Percentiles rank a stretch among this genome's conserved stretches.
These are phyloP conservation scores for Tylopilus subfusipes DNA, from an alignment of 768 basidiomycete genomes.

Conservation along the genomic window DNA sequence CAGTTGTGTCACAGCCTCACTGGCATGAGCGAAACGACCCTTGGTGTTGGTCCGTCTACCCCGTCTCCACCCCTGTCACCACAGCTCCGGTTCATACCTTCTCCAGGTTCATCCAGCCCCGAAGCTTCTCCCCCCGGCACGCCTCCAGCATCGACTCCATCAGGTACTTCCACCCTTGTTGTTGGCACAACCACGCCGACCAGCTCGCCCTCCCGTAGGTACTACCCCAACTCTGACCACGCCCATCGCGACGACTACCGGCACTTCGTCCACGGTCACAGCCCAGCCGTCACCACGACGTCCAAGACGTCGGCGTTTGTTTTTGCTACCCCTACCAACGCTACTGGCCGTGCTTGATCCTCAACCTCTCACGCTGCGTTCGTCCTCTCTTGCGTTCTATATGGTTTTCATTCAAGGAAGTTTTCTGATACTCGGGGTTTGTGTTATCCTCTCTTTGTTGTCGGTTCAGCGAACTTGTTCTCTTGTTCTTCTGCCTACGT, in stretches of 20 bases:
- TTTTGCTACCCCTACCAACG: conserved; percentile 13
- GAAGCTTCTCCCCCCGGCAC: background rate
- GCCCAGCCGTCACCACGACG: conserved; percentile 27
- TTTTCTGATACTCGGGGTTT: no score
- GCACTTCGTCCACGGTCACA: conserved; percentile 4
- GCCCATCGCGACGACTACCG: conserved; percentile 32
- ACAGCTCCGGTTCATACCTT: conserved; percentile 11
- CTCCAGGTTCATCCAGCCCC: conserved; percentile 14
- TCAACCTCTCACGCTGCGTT: conserved; percentile 20
- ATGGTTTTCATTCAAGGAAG: background rate
- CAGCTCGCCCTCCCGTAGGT: background rate
- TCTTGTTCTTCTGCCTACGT: background rate
- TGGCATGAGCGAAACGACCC: conserved; percentile 54
- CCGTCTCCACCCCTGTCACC: conserved; percentile 5
- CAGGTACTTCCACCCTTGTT: conserved; percentile 17
- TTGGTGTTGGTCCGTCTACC: conserved; percentile 22
- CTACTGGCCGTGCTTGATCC: conserved; percentile 22
- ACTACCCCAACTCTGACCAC: conserved; percentile 27
- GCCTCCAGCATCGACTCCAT: background rate
- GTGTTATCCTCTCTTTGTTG: no score
- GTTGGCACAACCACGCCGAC: background rate
- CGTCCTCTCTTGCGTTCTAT: conserved; percentile 21
- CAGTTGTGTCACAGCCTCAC: conserved; percentile 39
- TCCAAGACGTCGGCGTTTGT: conserved; percentile 18
- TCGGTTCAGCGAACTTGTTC: no score